Conservation (phyloP, 2,329 filamentous ascomycete genomes). For the Aureobasidium vineae region DNA sequence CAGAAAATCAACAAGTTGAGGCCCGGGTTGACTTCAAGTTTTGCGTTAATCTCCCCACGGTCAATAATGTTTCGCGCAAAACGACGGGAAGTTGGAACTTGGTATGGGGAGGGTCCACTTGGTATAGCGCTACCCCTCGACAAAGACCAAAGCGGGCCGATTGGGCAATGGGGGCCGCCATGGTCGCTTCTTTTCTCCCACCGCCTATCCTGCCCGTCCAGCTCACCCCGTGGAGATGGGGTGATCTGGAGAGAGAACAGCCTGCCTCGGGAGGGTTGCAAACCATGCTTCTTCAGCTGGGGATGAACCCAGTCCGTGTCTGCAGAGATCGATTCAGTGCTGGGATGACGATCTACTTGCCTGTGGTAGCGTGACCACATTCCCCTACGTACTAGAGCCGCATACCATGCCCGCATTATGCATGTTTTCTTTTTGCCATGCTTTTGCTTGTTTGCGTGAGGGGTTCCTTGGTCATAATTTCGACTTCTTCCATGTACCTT, state of each 20-base stretch:
- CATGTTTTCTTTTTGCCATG: slow-evolving; percentile 1
- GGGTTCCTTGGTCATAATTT: not conserved
- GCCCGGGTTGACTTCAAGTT: not conserved
- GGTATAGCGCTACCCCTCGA: slow-evolving; percentile 23
- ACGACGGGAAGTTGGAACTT: slow-evolving; percentile 1
- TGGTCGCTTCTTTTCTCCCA: slow-evolving; percentile 18
- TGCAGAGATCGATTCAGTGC: not conserved
- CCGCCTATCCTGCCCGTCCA: not conserved
- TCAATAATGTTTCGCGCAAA: slow-evolving; percentile 18
- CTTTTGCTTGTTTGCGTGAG: not conserved
- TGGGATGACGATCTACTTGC: slow-evolving; percentile 9
- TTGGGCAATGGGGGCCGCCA: slow-evolving; percentile 4
- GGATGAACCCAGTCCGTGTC: not conserved
- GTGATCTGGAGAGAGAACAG: not conserved
- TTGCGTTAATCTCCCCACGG: slow-evolving; percentile 9
- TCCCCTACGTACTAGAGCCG: not conserved
- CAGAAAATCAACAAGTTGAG: not conserved
- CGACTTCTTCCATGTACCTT: slow-evolving; percentile 11
- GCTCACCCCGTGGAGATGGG: slow-evolving; percentile 15
- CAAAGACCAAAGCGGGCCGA: slow-evolving; percentile 5
- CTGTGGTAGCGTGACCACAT: slow-evolving; percentile 19
- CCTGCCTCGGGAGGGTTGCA: not conserved
- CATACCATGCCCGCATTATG: not conserved
- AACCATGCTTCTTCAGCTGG: slow-evolving; percentile 4
- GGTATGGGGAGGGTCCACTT: slow-evolving; percentile 12